phyloP scores from a whole-genome alignment of 495 filamentous ascomycete genomes.

The Penicillium coprophilum region DNA sequence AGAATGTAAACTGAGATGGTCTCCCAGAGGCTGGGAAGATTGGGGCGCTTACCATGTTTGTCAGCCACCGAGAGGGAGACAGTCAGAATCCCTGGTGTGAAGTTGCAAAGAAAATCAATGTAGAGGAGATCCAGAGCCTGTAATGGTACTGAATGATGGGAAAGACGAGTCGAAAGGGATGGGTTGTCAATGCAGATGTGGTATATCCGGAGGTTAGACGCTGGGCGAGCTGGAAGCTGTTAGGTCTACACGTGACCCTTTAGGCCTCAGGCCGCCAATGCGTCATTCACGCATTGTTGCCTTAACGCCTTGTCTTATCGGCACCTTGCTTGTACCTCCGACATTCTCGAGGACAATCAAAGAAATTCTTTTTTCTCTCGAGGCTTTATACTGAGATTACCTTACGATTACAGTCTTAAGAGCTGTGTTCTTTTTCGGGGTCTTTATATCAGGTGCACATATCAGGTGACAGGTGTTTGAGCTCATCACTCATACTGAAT shows the following conservation, averaged over 20 bases:
- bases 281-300: conserved; percentile 27
- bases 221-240: conserved; percentile 32
- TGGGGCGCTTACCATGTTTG: conserved; percentile 40
- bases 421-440: not conserved
- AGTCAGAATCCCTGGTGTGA: conserved; percentile 15
- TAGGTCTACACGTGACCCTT: conserved; percentile 24
- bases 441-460: not conserved
- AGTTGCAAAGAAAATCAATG: conserved; percentile 1
- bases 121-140: conserved; percentile 1
- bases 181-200: conserved; percentile 19
- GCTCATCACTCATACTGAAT: not conserved
- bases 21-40: conserved; percentile 5
- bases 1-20: conserved; percentile 20
- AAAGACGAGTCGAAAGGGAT: conserved; percentile 21
- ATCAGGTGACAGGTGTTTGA: not conserved
- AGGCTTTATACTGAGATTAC: not conserved
- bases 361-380: not conserved
- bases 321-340: not conserved
- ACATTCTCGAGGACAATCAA: conserved; percentile 6
- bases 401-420: not conserved
- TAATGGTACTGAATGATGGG: conserved; percentile 9
- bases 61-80: conserved; percentile 22
- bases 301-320: conserved; percentile 14
- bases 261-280: conserved; percentile 22
- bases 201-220: conserved; percentile 17